phyloP scores from a whole-genome alignment of 2,329 filamentous ascomycete species.

The Trichoderma endophyticum region DNA sequence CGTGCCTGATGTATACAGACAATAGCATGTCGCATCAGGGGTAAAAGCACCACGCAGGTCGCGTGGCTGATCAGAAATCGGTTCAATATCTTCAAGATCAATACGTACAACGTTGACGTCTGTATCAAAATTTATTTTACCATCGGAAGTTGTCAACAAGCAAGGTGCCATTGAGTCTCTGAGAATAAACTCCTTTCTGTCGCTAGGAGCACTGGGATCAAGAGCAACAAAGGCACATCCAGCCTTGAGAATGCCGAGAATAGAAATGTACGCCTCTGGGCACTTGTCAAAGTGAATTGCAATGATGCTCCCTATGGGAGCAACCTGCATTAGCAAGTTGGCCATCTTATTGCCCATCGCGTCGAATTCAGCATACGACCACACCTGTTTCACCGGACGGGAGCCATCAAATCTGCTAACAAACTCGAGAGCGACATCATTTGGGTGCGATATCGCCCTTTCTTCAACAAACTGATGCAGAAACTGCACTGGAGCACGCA shows the following conservation, averaged over 20 bases:
- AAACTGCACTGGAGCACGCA: constrained; percentile 57
- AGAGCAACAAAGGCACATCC: constrained; percentile 80
- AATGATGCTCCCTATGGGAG: constrained; percentile 59
- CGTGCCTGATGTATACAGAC: constrained; percentile 83
- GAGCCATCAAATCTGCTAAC: constrained; percentile 52
- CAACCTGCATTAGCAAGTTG: constrained; percentile 53
- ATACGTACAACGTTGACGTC: constrained; percentile 34
- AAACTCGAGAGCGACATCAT: constrained; percentile 72
- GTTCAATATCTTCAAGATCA: constrained; percentile 31
- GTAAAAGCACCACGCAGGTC: constrained; percentile 22
- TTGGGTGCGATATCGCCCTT: constrained; percentile 53
- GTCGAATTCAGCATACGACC: constrained; percentile 75
- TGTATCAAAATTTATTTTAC: constrained; percentile 33
- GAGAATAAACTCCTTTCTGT: constrained; percentile 75
- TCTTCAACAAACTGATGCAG: constrained; percentile 77
- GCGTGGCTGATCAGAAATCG: constrained; percentile 20
- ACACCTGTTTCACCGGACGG: constrained; percentile 48
- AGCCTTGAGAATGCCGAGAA: constrained; percentile 77
- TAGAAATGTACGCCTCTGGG: constrained; percentile 77
- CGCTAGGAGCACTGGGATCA: constrained; percentile 68
- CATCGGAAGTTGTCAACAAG: constrained; percentile 53
- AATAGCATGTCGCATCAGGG: constrained; percentile 68
- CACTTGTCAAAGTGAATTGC: constrained; percentile 83
- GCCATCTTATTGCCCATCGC: constrained; percentile 69
- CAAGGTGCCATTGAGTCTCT: constrained; percentile 65